Base-by-base conservation (phyloP, 2,329 filamentous ascomycete genomes). In the Helotiales sp. region DNA sequence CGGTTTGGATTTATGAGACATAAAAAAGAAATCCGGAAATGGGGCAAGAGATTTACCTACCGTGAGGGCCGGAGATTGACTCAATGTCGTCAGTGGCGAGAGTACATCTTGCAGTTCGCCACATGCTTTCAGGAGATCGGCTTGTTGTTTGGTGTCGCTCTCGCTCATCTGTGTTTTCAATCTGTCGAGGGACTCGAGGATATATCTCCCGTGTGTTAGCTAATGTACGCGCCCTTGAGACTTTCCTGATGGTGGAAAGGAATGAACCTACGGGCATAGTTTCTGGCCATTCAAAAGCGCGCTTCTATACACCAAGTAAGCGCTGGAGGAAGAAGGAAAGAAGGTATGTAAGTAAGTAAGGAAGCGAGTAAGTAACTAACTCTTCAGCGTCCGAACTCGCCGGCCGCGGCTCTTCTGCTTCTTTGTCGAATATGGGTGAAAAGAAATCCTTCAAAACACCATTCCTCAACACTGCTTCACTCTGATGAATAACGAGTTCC, bases 401-500 rank as follows among this genome's bases (percentile, higher is more conserved):
- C 20, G 40, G 24, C 28, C 59, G 22, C 3, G 62, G 37, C n/a
- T n/a, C 24, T 6, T 28, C 52, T 15, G 22, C 1, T 3, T 59
- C 11, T 7, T 26, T 43, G 11, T 58, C 28, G 24, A 58, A 37
- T 28, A 64, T 49, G 8, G 62, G 50, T 28, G 15, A 7, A 17
- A 64, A 58, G 26, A 57, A 64, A 13, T 58, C 62, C 52, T 57
- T 64, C 22, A 64, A 34, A 7, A 37, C 62, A 8, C 62, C 62
- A n/a, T 47, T 59, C 34, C 15, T 24, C 15, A 64, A 26, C n/a
- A 58, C 50, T 24, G 20, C 26, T 26, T 59, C 52, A 3, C n/a
- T 34, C 52, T 58, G 37, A 10, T 4, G 6, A 20, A 26, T 34
- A 2, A 64, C 45, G 22, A 59, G 2, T n/a, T 55, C 24, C 32